Base-by-base conservation (phyloP, 306 rosid species). In the Dalbergia cochinchinensis region DNA sequence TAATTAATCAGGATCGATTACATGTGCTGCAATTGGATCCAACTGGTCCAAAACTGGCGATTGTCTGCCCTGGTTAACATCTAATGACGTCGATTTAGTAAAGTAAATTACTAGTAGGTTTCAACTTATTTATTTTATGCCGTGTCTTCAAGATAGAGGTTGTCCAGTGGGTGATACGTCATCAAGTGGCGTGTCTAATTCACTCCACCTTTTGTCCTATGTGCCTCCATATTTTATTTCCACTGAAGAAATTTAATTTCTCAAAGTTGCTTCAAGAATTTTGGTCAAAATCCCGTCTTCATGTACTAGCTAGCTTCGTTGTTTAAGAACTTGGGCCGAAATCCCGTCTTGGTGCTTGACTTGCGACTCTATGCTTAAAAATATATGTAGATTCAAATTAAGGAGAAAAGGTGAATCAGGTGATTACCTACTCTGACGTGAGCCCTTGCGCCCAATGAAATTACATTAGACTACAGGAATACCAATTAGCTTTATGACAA, bases 221-320 rank as follows among this genome's bases (percentile, higher is more conserved):
- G 50, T 7, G 10, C 5, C 41, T 37, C 41, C 41, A 37, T 37
- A 7, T 4, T 37, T 42, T 42, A 42, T 42, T 42, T 51, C 80
- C 72, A 67, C 73, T 37, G 34, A 55, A 8, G 5, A 71, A 62
- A 35, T 31, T 70, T 26, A 37, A 37, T 4, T 4, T 47, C 65
- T n/a, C 6, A 15, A 71, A 71, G 66, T 61, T 62, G 77, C 16
- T 63, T n/a, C 35, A 53, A 72, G 67, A 8, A 80, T 57, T 48
- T 65, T 11, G 57, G 5, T 50, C 57, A 50, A 50, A 5, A 50
- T 50, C 16, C 18, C 4, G 57, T 72, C 77, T 37, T 72, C 65
- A 57, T 72, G 14, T 1, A 26, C 47, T 15, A 64, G 48, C 55
- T 11, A n/a, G 60, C 13, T 12, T 35, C 12, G 0, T 35, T 14